Conservation (phyloP, 2,329 filamentous ascomycete genomes). For the Pseudogymnoascus sp. region DNA sequence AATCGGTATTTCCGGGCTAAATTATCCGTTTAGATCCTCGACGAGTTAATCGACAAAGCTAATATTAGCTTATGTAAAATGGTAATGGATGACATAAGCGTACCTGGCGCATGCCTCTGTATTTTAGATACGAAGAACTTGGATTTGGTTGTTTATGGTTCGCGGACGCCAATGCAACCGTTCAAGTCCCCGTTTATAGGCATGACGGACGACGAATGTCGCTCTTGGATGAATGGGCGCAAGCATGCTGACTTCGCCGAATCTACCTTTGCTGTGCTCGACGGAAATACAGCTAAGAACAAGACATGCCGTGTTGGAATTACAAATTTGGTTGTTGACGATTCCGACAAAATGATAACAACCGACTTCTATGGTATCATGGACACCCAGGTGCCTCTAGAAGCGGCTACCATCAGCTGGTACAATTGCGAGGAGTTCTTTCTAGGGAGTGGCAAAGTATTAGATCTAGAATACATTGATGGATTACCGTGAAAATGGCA, state of each 20-base stretch:
- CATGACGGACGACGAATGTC: not conserved
- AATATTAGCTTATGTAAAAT: not conserved
- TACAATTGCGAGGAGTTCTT: no score
- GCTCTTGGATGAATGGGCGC: not conserved
- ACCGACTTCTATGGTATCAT: no score
- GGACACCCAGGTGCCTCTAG: no score
- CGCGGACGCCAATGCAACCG: not conserved
- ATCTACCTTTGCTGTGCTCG: not conserved
- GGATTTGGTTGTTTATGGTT: not conserved
- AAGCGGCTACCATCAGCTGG: no score
- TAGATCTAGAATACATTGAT: no score
- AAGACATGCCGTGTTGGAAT: not conserved
- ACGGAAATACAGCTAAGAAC: not conserved
- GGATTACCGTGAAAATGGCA: no score
- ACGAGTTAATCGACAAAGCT: not conserved
- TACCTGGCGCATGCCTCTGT: not conserved
- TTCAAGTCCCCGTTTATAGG: not conserved
- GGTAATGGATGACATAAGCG: no score
- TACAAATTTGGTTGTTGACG: no score
- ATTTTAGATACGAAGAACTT: not conserved
- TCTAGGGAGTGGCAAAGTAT: no score
- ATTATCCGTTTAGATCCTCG: not conserved
- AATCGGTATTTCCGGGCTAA: not conserved
- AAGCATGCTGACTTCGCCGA: not conserved
- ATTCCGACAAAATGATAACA: no score